Base-by-base conservation (phyloP, 31 red algal species). In the Bonnemaisonia californica region DNA sequence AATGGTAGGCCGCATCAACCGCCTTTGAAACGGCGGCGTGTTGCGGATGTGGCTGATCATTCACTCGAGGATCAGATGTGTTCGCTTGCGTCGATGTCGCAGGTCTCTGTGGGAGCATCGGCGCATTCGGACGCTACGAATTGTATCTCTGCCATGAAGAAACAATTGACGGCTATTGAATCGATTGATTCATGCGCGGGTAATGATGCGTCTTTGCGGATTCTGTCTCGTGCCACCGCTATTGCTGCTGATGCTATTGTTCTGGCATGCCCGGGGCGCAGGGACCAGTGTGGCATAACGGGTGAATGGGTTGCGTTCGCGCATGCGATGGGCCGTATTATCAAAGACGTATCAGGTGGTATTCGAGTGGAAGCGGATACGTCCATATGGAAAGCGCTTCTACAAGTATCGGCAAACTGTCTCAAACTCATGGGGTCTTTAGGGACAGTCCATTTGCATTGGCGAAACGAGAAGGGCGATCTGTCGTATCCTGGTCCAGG, bases 241-340 rank as follows among this genome's bases (percentile, higher is more conserved):
- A 38, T 78, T 21, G 36, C 74, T 11, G 31, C 74, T 1, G 74
- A 78, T 38, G 57, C 57, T 5, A 63, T 78, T 59, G 13, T 19
- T 39, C 57, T 62, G 19, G 24, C 62, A 41, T 4, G 13, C 41
- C 7, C 40, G 37, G 33, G 42, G 18, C 16, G 19, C 60, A 26
- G 13, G 1, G 36, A 78, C 31, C 24, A 38, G 18, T 19, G 38
- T 38, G 35, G 42, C n/a, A 41, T 57, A 16, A 35, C 60, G 7
- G 21, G 34, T 23, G 74, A 78, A 42, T 78, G 74, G 74, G 28
- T 78, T 39, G 57, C 74, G 16, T 78, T 78, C 45, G 57, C 74
- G 32, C 60, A 54, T 37, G 57, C 74, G 30, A n/a, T 78, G 32
- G 60, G 74, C 60, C 74, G 60, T 19, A 78, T 78, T 42, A 57